A percentile compares a stretch with the other conserved stretches of the same genome.
Conservation (phyloP, 2,329 filamentous ascomycete genomes). For the Graphilbum sp. region DNA sequence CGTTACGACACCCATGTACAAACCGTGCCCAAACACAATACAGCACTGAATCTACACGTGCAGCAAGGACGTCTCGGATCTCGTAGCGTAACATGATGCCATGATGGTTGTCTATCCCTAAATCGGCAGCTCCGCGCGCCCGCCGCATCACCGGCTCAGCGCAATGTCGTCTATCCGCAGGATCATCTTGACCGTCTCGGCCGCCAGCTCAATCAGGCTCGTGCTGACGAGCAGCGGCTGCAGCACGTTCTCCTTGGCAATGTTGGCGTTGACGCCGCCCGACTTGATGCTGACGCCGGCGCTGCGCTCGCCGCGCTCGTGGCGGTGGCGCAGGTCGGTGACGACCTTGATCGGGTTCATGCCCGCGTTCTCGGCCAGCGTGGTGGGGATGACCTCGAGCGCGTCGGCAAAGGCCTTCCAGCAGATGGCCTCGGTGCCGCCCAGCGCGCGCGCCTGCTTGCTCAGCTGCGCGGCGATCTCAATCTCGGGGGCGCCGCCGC, state of each 20-base stretch:
- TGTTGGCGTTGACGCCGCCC: slow-evolving; percentile 91
- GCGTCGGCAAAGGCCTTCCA: slow-evolving; percentile 98
- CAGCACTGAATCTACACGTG: too few relatives aligned
- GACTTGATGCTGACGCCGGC: slow-evolving; percentile 97
- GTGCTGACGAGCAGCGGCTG: slow-evolving; percentile 94
- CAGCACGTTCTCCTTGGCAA: slow-evolving; percentile 89
- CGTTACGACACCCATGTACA: too few relatives aligned
- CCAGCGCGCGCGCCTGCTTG: slow-evolving; percentile 64
- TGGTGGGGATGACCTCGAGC: slow-evolving; percentile 92
- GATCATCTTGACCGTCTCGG: slow-evolving; percentile 96
- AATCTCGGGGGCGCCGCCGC: slow-evolving; percentile 90
- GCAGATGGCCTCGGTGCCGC: slow-evolving; percentile 91
- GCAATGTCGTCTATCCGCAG: slow-evolving; percentile 52
- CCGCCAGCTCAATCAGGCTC: slow-evolving; percentile 89
- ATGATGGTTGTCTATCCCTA: too few relatives aligned
- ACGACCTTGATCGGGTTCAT: slow-evolving; percentile 98
- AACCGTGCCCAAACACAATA: too few relatives aligned
- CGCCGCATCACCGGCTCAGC: slow-evolving; percentile 33
- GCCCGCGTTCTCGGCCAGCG: slow-evolving; percentile 90
- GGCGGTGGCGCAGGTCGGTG: slow-evolving; percentile 82
- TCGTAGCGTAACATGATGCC: too few relatives aligned
- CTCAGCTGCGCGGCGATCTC: slow-evolving; percentile 82
- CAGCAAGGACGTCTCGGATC: too few relatives aligned
- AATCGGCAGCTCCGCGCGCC: background rate
- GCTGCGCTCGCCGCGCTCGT: slow-evolving; percentile 89